Base-by-base conservation (phyloP, 1,284 basidiomycete species). In the Sporisorium reilianum region DNA sequence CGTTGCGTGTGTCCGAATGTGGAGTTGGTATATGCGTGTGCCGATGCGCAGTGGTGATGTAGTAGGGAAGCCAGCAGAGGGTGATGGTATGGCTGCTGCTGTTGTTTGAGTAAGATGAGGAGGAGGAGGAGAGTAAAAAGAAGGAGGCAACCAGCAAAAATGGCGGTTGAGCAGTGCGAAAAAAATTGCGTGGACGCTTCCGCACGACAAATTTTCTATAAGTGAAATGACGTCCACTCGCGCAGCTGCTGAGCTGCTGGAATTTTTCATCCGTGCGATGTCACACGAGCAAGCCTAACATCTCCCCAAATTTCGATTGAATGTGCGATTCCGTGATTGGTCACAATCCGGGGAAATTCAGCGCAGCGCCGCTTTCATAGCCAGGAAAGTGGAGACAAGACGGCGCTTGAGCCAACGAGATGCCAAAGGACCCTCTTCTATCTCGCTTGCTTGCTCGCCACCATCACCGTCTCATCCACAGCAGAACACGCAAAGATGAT, bases 121-220 rank as follows among this genome's bases (percentile, higher is more conserved):
- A 46, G 51, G 45, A 50, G 6, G 38, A 58, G 45, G 25, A 46
- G 20, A 25, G 8, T 18, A 28, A 32, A 40, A 28, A 9, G 38
- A 28, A 48, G 28, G 30, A 50, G 42, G 28, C 28, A 26, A 26
- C 14, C 18, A 55, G 20, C 23, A 26, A 23, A 59, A 58, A 5
- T 18, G 36, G 56, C 53, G 55, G 56, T 48, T 50, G 18, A 42
- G 49, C 45, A 18, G 57, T 25, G 41, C 50, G 25, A 49, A 34
- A 65, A 72, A 72, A 63, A 52, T 52, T 63, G 46, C 63, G 69
- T 66, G 54, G 55, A 57, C 55, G 18, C 30, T 66, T 66, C 52
- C 68, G 62, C 58, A 64, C 62, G 62, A 62, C 54, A 70, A 42
- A 30, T n/a, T 28, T 28, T 44, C 10, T 16, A 34, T 3, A 8